These are phyloP conservation scores for Pythium guiyangense DNA, from an alignment of 352 stramenopile genomes.

Conservation along the genomic window DNA sequence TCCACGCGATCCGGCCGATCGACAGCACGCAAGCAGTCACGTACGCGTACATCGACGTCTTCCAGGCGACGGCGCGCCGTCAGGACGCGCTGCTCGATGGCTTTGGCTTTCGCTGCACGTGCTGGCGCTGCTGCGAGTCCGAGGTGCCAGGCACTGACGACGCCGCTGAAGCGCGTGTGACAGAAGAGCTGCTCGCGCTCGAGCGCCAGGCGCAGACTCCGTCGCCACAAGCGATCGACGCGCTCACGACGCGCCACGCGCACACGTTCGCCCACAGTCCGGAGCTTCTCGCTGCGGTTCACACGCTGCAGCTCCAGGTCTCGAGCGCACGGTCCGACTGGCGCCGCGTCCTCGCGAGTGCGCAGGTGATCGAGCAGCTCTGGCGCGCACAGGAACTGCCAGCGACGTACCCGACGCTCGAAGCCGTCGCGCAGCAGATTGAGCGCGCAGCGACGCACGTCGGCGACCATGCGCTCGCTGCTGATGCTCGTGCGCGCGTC, in stretches of 20 bases:
- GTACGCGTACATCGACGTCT: conserved; percentile 56
- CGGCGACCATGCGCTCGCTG: conserved; percentile 14
- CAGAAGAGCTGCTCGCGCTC: no score
- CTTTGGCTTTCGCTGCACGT: conserved; percentile 56
- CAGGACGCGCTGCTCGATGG: conserved; percentile 27
- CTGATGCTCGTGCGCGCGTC: conserved; percentile 11
- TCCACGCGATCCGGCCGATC: conserved; percentile 40
- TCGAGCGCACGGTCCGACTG: conserved; percentile 25
- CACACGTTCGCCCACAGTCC: conserved; percentile 28
- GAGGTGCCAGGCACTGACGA: conserved; percentile 2
- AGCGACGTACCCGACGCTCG: conserved; percentile 27
- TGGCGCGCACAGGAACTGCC: conserved; percentile 33
- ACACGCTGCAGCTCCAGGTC: conserved; percentile 38
- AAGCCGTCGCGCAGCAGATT: conserved; percentile 53
- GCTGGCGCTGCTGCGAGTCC: conserved; percentile 31
- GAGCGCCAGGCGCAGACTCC: no score
- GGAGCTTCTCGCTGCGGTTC: no score
- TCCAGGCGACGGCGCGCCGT: conserved; percentile 27
- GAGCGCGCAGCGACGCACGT: conserved; percentile 26
- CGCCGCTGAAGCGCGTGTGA: no score
- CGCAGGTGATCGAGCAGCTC: conserved; percentile 25
- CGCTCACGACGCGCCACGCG: conserved; percentile 6
- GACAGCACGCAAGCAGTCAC: conserved; percentile 24
- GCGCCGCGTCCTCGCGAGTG: conserved; percentile 19
- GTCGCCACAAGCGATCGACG: conserved; percentile 12